These are phyloP conservation scores for Aspergillus biplanus DNA, from an alignment of 495 filamentous ascomycete genomes.

Conservation along the genomic window DNA sequence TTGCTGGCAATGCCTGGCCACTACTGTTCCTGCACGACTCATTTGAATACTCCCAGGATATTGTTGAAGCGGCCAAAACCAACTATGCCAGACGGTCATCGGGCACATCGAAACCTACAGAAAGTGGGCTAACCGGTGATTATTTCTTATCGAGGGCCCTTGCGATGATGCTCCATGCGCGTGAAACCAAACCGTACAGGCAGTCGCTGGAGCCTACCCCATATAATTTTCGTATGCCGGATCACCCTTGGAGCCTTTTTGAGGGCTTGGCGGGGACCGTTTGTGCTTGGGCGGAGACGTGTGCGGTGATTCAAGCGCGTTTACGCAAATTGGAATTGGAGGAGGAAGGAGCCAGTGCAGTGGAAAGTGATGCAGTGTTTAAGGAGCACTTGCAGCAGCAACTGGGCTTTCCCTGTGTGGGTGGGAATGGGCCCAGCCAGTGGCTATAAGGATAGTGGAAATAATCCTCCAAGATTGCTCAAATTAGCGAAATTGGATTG, in stretches of 20 bases:
- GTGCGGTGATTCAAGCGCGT: slow-evolving; percentile 38
- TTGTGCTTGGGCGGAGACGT: slow-evolving; percentile 53
- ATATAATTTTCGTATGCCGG: slow-evolving; percentile 47
- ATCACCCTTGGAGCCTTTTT: slow-evolving; percentile 46
- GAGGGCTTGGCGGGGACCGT: slow-evolving; percentile 52
- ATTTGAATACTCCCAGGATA: slow-evolving; percentile 35
- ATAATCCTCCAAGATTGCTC: no score
- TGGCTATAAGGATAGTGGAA: slow-evolving; percentile 1
- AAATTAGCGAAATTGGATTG: no score
- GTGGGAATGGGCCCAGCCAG: slow-evolving; percentile 9
- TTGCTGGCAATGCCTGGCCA: slow-evolving; percentile 50
- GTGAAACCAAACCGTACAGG: slow-evolving; percentile 46
- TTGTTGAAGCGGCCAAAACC: slow-evolving; percentile 28
- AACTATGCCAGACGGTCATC: slow-evolving; percentile 26
- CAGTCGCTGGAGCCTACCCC: slow-evolving; percentile 16
- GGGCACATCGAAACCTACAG: slow-evolving; percentile 1
- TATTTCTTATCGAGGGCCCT: slow-evolving; percentile 48
- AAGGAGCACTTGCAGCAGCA: slow-evolving; percentile 4
- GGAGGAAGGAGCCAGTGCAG: slow-evolving; percentile 13
- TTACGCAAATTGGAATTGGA: slow-evolving; percentile 40
- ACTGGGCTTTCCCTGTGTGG: slow-evolving; percentile 15
- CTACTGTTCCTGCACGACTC: slow-evolving; percentile 40
- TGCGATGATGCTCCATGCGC: slow-evolving; percentile 45
- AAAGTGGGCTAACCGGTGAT: slow-evolving; percentile 32
- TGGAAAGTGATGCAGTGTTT: neutral